Percentiles rank a stretch among this genome's conserved stretches.
Evolutionary conservation across 192 early-diverging fungal genomes (phyloP).

Genomic region (Chytriomyces hyalinus): DNA sequence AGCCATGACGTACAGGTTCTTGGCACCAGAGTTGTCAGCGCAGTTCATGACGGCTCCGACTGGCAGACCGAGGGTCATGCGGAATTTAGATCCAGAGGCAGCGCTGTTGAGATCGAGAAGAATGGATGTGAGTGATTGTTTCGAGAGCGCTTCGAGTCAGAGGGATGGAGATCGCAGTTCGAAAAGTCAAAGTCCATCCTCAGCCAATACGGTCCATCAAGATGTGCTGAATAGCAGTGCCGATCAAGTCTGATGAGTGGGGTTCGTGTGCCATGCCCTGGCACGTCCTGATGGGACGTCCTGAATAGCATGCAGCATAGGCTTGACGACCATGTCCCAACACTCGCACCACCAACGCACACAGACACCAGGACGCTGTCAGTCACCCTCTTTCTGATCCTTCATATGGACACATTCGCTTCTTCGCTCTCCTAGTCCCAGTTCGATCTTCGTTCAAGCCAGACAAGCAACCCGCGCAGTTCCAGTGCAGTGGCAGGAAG

Average conservation of each 20-base stretch:
- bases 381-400: neutral
- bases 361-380: too few relatives aligned
- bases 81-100: slow-evolving; percentile 91
- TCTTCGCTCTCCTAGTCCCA: too few relatives aligned
- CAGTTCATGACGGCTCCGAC: slow-evolving; percentile 99
- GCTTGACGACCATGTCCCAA: neutral
- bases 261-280: neutral
- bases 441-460: neutral
- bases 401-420: too few relatives aligned
- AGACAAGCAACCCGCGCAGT: neutral
- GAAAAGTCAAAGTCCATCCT: neutral
- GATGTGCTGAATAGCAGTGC: neutral
- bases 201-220: neutral
- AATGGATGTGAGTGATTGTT: neutral
- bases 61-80: slow-evolving; percentile 98
- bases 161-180: neutral
- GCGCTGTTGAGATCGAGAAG: slow-evolving; percentile 27
- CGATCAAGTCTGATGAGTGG: neutral
- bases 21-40: slow-evolving; percentile 99
- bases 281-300: neutral
- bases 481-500: neutral
- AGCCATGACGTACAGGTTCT: slow-evolving; percentile 99
- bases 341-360: neutral
- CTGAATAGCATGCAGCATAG: neutral
- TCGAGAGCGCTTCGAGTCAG: too few relatives aligned